Evolutionary conservation across 441 rosid species (phyloP).

Genomic region (Syzygium malaccense): DNA sequence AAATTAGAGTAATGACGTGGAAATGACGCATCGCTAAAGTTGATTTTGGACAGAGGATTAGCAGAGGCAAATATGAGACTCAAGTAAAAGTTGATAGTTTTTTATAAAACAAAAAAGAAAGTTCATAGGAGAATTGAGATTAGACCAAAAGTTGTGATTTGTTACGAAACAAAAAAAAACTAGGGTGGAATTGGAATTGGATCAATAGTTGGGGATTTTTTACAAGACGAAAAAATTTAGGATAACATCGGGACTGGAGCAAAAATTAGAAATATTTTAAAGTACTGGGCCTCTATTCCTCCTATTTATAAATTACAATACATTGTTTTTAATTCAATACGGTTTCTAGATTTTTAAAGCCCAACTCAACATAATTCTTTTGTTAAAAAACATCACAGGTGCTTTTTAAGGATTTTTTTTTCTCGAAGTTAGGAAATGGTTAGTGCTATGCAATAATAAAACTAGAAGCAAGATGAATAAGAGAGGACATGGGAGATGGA

Average conservation of each 20-base stretch:
- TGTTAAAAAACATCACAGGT: rapidly evolving
- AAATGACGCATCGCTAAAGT: too few relatives aligned
- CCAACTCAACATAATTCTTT: rapidly evolving
- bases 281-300: not conserved
- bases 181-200: too few relatives aligned
- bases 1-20: too few relatives aligned
- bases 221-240: too few relatives aligned
- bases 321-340: not conserved
- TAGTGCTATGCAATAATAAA: not conserved
- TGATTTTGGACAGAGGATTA: too few relatives aligned
- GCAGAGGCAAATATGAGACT: rapidly evolving
- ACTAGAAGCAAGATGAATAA: rapidly evolving
- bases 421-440: not conserved
- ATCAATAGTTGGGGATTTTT: too few relatives aligned
- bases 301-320: not conserved
- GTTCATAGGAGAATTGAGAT: too few relatives aligned
- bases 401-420: not conserved
- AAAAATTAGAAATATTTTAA: not conserved
- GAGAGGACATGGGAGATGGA: not conserved
- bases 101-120: too few relatives aligned
- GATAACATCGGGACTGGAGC: too few relatives aligned
- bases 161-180: too few relatives aligned
- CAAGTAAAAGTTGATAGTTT: too few relatives aligned
- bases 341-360: not conserved
- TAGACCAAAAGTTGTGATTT: too few relatives aligned